Base-by-base conservation (phyloP, 495 filamentous ascomycete genomes). In the Achaetomiella virescens region DNA sequence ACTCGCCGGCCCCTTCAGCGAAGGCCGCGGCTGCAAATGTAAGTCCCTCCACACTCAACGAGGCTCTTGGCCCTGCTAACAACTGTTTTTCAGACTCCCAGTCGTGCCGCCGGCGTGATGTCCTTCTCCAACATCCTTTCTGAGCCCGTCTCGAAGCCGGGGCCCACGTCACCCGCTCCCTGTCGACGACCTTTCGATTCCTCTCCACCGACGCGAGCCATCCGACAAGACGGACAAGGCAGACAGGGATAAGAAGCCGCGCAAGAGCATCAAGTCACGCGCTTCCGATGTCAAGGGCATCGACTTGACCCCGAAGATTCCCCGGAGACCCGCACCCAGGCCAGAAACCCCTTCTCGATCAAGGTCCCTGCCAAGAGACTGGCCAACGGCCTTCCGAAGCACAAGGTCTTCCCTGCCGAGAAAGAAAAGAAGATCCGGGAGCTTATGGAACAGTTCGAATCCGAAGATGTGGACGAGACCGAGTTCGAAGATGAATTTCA, bases 41-140 rank as follows among this genome's bases (percentile, higher is more conserved):
- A 72, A 54, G 73, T 60, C 50, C 46, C 52, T 59, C 65, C 17
- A 52, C 59, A 64, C 48, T 48, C 52, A 17, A 44, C 33, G 48
- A 36, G 33, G 31, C 47, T 40, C 22, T 29, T 21, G 24, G n/a
- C 6, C 20, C 29, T 7, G 31, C 51, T 61, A 46, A 63, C 41
- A 41, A 12, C 45, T 56, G 45, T 8, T 42, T 10, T 62, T 9
- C 27, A 88, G 79, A 87, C 80, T 48, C 76, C 83, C 31, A 76
- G 82, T 51, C 81, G 87, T 59, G 81, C 85, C 48, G 82, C 84
- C 18, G 86, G 91, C 70, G 87, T 90, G 14, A 96, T 96, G 90
- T 89, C 89, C 3, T 90, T 96, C 61, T 90, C 89, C 31, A 93
- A 87, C 66, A 95, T 96, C 52, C 81, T 96, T 35, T 91, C 87